Base-by-base conservation (phyloP, 2,329 filamentous ascomycete species). In the Colletotrichum orchidophilum region DNA sequence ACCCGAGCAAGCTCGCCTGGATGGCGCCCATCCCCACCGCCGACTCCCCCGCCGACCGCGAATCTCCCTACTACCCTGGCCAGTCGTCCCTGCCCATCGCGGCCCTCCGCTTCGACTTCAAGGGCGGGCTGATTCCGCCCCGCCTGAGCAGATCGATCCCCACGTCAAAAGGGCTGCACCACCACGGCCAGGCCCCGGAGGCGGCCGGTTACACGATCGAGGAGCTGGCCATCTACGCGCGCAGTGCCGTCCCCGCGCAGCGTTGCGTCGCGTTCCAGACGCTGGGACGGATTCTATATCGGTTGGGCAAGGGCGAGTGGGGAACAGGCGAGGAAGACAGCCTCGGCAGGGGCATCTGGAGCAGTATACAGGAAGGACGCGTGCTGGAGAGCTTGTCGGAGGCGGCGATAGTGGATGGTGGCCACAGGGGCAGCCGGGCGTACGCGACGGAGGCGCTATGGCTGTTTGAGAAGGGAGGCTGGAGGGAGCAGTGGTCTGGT, bases 181-280 rank as follows among this genome's bases (percentile, higher is more conserved):
- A 99, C 80, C 96, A 99, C 80, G 95, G 93, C 73, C 91, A 95
- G 70, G 95, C 96, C 1, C 96, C 96, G 18, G 94, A 97, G 81
- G 94, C 95, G 1, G 96, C 96, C 0, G 96, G 96, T 0, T 99
- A 99, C 81, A 98, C 96, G 0, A 89, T 99, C 33, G 90, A 91
- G 0, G 96, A 99, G 81, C 86, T 99, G 1, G 92, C 94, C 1
- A 90, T 92, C 35, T 87, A 98, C 2, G 91, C 94, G 5, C 88
- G 96, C 39, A 97, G 94, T 66, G 90, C 91, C 0, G 94, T 97
- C 24, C 90, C 96, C 0, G 92, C 93, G 0, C 96, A 99, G 83
- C 85, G 96, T 12, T 98, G 96, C 77, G 88, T 98, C 73, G 94
- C 96, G 0, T 98, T 94, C 81, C 96, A 97, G 81, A 96, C 95